Conservation (phyloP, 306 rosid species). For the Prinsepia uniflora region DNA sequence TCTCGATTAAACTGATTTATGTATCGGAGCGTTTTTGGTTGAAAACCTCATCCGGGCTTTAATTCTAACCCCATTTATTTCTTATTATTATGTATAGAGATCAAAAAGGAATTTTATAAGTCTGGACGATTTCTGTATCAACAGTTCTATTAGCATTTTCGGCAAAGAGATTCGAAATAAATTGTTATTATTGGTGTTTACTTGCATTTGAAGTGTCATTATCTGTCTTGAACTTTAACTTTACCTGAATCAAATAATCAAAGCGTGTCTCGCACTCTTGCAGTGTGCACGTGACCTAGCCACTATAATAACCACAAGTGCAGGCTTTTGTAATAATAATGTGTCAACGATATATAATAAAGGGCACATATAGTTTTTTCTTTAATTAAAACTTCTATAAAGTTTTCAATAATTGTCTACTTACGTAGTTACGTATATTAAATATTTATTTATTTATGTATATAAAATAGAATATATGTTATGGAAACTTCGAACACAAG, state of each 20-base stretch:
- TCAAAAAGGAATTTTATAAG: too few relatives aligned
- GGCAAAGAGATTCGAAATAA: too few relatives aligned
- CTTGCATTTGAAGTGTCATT: constrained; percentile 43
- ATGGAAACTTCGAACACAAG: constrained; percentile 36
- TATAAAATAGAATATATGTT: neutral
- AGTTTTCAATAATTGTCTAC: constrained; percentile 30
- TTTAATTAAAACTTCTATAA: constrained; percentile 25
- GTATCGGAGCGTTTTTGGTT: too few relatives aligned
- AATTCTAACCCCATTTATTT: too few relatives aligned
- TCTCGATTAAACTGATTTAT: too few relatives aligned
- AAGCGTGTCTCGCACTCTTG: neutral
- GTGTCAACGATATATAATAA: too few relatives aligned
- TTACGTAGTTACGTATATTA: neutral
- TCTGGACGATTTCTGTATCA: too few relatives aligned
- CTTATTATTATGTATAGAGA: too few relatives aligned
- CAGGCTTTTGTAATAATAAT: constrained; percentile 21
- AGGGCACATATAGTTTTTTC: neutral
- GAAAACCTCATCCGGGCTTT: too few relatives aligned
- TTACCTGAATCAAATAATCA: constrained; percentile 1
- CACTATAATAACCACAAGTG: constrained; percentile 16
- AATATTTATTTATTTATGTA: too few relatives aligned
- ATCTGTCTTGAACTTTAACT: constrained; percentile 26
- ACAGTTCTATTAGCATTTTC: too few relatives aligned
- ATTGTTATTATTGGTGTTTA: constrained; percentile 16
- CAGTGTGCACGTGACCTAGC: neutral